Conservation (phyloP, 805 yeast genomes). For the Starmerella etchellsii region DNA sequence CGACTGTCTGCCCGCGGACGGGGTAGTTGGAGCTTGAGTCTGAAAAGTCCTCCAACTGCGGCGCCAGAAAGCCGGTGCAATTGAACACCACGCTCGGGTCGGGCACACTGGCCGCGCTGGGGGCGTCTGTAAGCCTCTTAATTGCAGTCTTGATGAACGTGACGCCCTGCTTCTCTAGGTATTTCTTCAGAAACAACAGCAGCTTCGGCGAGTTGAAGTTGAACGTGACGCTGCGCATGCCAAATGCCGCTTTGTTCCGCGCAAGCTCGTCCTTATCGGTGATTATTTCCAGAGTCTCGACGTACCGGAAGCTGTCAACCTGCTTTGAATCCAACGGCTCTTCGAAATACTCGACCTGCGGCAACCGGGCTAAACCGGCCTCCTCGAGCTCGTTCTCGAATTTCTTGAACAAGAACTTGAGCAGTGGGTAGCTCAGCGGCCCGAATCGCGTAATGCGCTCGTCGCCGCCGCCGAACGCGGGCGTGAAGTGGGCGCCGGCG, state of each 20-base stretch:
- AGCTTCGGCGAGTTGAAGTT: slow-evolving; percentile 61
- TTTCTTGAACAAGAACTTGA: slow-evolving; percentile 32
- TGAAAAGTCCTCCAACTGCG: slow-evolving; percentile 46
- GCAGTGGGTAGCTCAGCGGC: slow-evolving; percentile 41
- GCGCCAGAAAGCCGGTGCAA: slow-evolving; percentile 66
- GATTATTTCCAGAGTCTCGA: slow-evolving; percentile 33
- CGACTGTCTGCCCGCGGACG: slow-evolving; percentile 68
- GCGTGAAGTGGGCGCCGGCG: slow-evolving; percentile 57
- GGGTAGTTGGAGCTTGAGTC: slow-evolving; percentile 50
- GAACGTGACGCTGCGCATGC: slow-evolving; percentile 48
- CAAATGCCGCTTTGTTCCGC: slow-evolving; percentile 37
- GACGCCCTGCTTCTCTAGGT: slow-evolving; percentile 39
- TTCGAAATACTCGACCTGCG: slow-evolving; percentile 53
- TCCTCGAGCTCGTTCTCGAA: slow-evolving; percentile 34
- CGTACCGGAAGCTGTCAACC: slow-evolving; percentile 37
- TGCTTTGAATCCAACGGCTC: slow-evolving; percentile 35
- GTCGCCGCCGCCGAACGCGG: slow-evolving; percentile 46
- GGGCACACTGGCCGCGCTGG: slow-evolving; percentile 8
- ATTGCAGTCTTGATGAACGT: slow-evolving; percentile 35
- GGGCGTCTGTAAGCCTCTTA: slow-evolving; percentile 44
- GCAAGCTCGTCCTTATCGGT: slow-evolving; percentile 33
- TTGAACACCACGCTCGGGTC: slow-evolving; percentile 46
- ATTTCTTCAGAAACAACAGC: slow-evolving; percentile 35
- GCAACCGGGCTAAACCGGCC: slow-evolving; percentile 42
- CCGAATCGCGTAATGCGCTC: slow-evolving; percentile 39